phyloP scores from a whole-genome alignment of 1,284 basidiomycete species.

The Irpex sp. region DNA sequence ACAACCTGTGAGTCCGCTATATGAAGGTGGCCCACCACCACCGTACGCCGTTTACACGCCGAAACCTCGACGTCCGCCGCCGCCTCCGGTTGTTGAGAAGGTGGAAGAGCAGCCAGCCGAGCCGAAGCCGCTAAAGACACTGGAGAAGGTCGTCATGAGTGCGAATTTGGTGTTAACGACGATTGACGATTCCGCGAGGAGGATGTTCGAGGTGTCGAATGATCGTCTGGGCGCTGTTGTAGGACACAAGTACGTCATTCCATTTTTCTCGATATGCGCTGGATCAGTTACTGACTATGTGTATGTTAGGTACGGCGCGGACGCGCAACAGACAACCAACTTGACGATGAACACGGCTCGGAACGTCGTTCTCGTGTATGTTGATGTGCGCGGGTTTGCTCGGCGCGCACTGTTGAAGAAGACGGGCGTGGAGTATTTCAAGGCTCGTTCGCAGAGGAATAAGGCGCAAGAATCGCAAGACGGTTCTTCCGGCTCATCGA shows the following conservation, averaged over 20 bases:
- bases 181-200: constrained; percentile 61
- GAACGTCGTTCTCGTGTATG: constrained; percentile 75
- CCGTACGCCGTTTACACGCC: constrained; percentile 13
- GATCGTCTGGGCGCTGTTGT: constrained; percentile 55
- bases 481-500: neutral
- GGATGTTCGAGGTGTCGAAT: constrained; percentile 57
- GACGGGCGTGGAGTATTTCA: constrained; percentile 53
- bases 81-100: neutral
- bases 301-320: constrained; percentile 53
- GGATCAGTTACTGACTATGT: constrained; percentile 6
- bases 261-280: neutral
- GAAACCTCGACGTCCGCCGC: constrained; percentile 1
- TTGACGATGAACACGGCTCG: constrained; percentile 57
- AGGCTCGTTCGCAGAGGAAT: constrained; percentile 27
- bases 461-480: neutral
- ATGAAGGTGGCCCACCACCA: constrained; percentile 5
- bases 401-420: constrained; percentile 64
- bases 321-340: constrained; percentile 55
- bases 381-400: constrained; percentile 72
- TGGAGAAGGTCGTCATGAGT: constrained; percentile 57
- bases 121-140: constrained; percentile 18
- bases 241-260: constrained; percentile 49
- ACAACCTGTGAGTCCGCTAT: neutral
- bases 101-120: constrained; percentile 5
- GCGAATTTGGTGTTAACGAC: constrained; percentile 73